phyloP scores from a whole-genome alignment of 352 stramenopile species.

The Phytophthora citrophthora region DNA sequence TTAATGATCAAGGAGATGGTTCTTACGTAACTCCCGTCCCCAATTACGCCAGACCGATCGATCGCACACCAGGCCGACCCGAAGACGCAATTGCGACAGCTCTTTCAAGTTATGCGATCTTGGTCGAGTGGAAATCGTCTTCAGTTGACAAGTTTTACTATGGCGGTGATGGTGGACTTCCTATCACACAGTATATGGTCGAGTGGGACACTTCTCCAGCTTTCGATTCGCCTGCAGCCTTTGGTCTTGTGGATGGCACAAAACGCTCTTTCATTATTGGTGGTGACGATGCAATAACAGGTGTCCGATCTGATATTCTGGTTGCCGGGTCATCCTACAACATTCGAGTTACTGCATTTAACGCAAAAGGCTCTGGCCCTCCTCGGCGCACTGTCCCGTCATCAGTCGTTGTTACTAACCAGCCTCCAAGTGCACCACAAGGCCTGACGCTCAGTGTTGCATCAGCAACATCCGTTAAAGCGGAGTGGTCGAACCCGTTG shows the following conservation, averaged over 20 bases:
- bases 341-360: conserved; percentile 81
- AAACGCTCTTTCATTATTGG: conserved; percentile 89
- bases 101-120: conserved; percentile 90
- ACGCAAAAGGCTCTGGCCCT: conserved; percentile 67
- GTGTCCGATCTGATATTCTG: conserved; percentile 86
- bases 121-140: conserved; percentile 91
- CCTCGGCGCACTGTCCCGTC: conserved; percentile 48
- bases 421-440: conserved; percentile 62
- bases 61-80: conserved; percentile 79
- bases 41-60: conserved; percentile 52
- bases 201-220: conserved; percentile 92
- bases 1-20: conserved; percentile 92
- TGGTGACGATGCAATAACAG: conserved; percentile 92
- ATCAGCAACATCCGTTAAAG: conserved; percentile 75
- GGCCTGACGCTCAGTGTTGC: conserved; percentile 63
- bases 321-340: conserved; percentile 77
- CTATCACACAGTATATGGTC: conserved; percentile 95
- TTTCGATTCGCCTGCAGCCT: conserved; percentile 91
- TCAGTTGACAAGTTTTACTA: conserved; percentile 86
- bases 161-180: conserved; percentile 90
- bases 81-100: conserved; percentile 68
- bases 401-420: conserved; percentile 58
- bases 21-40: conserved; percentile 48
- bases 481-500: conserved; percentile 88
- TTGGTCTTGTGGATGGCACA: conserved; percentile 53